These are phyloP conservation scores for Cardiospermum halicacabum DNA, from an alignment of 345 rosid genomes.

Conservation along the genomic window DNA sequence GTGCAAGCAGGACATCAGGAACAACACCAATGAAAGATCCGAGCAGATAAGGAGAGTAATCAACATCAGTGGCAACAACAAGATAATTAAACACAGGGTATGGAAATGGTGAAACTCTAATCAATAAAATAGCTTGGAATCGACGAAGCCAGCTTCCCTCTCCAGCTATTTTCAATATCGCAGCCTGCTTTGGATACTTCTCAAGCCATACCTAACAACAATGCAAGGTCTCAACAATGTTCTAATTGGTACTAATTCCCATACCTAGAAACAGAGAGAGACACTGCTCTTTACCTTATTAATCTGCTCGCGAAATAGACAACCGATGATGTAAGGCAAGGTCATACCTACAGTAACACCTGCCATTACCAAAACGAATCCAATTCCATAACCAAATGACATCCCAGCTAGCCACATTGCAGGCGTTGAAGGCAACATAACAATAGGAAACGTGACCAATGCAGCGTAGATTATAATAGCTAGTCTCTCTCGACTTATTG, in stretches of 20 bases:
- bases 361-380: constrained; percentile 21
- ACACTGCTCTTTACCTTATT: constrained; percentile 14
- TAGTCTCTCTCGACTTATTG: constrained; percentile 16
- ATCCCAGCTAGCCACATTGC: constrained; percentile 41
- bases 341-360: constrained; percentile 30
- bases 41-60: constrained; percentile 26
- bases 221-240: neutral
- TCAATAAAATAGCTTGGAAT: constrained; percentile 27
- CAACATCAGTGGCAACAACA: constrained; percentile 21
- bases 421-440: constrained; percentile 39
- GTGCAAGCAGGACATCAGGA: constrained; percentile 27
- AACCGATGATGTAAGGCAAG: constrained; percentile 34
- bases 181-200: constrained; percentile 30
- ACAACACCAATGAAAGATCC: constrained; percentile 27
- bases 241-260: too few relatives aligned
- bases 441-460: constrained; percentile 18
- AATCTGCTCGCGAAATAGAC: constrained; percentile 22
- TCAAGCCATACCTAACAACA: constrained; percentile 21
- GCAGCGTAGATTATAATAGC: constrained; percentile 25
- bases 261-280: too few relatives aligned
- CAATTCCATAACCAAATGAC: constrained; percentile 31
- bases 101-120: constrained; percentile 40
- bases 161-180: constrained; percentile 31
- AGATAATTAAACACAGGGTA: constrained; percentile 29
- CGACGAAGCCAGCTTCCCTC: constrained; percentile 38